Conservation (phyloP, 2,329 filamentous ascomycete species). For the Aureobasidium sp. region DNA sequence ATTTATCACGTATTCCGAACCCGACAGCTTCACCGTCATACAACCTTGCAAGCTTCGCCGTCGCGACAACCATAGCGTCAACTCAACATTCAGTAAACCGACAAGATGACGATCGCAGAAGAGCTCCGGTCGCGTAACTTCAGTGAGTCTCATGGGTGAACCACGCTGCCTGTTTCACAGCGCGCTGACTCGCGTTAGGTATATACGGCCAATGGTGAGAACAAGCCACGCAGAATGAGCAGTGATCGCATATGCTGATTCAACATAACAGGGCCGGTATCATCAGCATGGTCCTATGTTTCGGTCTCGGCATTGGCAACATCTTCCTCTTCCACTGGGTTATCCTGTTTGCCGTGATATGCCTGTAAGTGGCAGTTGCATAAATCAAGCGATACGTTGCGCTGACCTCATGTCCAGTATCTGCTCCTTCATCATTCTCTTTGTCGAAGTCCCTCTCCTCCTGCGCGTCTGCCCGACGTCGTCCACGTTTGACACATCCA, state of each 20-base stretch:
- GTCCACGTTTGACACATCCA: slow-evolving; percentile 73
- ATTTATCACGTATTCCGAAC: background rate
- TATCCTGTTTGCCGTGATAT: slow-evolving; percentile 51
- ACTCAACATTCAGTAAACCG: background rate
- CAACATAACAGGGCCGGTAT: slow-evolving; percentile 41
- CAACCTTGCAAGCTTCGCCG: background rate
- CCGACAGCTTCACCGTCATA: slow-evolving; percentile 6
- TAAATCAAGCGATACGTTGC: background rate
- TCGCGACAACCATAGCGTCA: background rate
- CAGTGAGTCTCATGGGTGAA: slow-evolving; percentile 39
- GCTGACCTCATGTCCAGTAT: slow-evolving; percentile 26
- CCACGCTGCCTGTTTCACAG: slow-evolving; percentile 9
- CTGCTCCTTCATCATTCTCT: slow-evolving; percentile 41
- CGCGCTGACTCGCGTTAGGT: slow-evolving; percentile 33
- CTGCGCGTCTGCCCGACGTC: slow-evolving; percentile 97
- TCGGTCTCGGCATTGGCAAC: slow-evolving; percentile 60
- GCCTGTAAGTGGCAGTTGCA: slow-evolving; percentile 35
- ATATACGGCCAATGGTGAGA: slow-evolving; percentile 63
- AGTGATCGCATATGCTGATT: slow-evolving; percentile 16
- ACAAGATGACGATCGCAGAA: slow-evolving; percentile 49
- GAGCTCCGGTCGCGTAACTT: slow-evolving; percentile 59
- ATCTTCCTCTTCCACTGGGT: slow-evolving; percentile 54
- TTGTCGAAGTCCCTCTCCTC: slow-evolving; percentile 74
- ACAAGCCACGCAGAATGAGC: background rate
- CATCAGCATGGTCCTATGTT: slow-evolving; percentile 55